Percentiles rank a stretch among this genome's conserved stretches.
These are phyloP conservation scores for Silene latifolia DNA, from an alignment of 148 eudicot species.

Conservation along the genomic window DNA sequence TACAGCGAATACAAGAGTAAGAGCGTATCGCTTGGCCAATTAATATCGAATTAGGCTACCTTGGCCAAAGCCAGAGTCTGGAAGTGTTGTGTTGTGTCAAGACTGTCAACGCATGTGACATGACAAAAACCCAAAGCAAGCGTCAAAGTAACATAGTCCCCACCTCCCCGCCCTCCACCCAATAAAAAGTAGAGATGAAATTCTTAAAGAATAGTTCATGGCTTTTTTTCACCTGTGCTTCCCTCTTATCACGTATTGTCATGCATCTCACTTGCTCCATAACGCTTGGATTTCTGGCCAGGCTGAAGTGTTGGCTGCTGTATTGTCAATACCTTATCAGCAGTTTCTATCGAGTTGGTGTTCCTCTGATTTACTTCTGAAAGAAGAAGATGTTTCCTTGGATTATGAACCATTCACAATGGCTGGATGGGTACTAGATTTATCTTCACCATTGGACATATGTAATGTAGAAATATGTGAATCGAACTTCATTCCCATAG, in stretches of 20 bases:
- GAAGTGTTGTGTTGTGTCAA: background rate
- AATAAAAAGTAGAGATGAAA: background rate
- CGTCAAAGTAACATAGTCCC: background rate
- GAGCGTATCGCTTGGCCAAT: background rate
- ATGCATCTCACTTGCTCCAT: conserved; percentile 15
- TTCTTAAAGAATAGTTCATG: background rate
- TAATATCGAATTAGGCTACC: background rate
- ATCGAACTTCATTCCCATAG: conserved; percentile 38
- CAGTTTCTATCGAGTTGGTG: conserved; percentile 91
- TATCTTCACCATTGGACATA: conserved; percentile 31
- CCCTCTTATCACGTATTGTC: background rate
- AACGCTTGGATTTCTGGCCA: conserved; percentile 29
- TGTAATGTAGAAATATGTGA: conserved; percentile 32
- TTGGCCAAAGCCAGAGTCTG: background rate
- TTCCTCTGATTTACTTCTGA: conserved; percentile 64
- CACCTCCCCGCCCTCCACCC: background rate
- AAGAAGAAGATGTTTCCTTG: conserved; percentile 74
- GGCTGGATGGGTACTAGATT: conserved; percentile 59
- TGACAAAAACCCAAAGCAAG: background rate
- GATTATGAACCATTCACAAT: conserved; percentile 66
- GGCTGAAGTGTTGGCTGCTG: conserved; percentile 74
- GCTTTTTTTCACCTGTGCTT: background rate
- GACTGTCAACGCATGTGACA: background rate
- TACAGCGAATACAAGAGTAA: background rate
- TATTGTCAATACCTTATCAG: conserved; percentile 62